Evolutionary conservation across 371 early-diverging fungal genomes (phyloP).

Genomic region (Batrachochytrium dendrobatidis): DNA sequence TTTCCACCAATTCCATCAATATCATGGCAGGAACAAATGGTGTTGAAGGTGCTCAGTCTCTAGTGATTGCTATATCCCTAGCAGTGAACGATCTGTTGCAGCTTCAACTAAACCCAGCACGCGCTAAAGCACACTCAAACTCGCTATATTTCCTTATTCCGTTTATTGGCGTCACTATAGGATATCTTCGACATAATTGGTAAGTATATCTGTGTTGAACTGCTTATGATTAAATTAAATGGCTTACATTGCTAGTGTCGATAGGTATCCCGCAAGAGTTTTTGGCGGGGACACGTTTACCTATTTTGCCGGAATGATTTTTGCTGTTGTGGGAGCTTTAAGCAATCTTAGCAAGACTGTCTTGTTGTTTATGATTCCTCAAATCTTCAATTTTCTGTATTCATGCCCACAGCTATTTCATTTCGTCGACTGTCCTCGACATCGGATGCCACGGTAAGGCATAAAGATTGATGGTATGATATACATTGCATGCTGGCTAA

Average conservation of each 20-base stretch:
- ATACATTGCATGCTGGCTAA: too few species aligned
- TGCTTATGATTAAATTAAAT: neutral
- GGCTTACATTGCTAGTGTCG: too few species aligned
- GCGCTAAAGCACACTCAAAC: slow-evolving; percentile 62
- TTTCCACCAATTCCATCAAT: slow-evolving; percentile 97
- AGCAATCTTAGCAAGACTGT: slow-evolving; percentile 92
- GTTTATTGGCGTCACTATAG: slow-evolving; percentile 75
- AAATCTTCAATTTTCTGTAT: slow-evolving; percentile 93
- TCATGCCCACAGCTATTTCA: slow-evolving; percentile 92
- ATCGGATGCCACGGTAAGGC: slow-evolving; percentile 78
- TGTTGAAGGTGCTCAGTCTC: slow-evolving; percentile 88
- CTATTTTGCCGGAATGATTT: slow-evolving; percentile 97
- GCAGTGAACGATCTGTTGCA: slow-evolving; percentile 68
- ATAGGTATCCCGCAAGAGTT: slow-evolving; percentile 75
- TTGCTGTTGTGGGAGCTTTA: slow-evolving; percentile 90
- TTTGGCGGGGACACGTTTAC: slow-evolving; percentile 98
- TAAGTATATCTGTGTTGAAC: too few species aligned
- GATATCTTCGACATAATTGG: slow-evolving; percentile 80
- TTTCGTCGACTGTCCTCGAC: slow-evolving; percentile 95
- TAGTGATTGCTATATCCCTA: slow-evolving; percentile 84
- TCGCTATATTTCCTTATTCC: slow-evolving; percentile 87
- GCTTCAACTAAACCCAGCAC: slow-evolving; percentile 17
- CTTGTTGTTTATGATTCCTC: slow-evolving; percentile 88
- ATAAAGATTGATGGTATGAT: too few species aligned
- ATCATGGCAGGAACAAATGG: slow-evolving; percentile 98